Conservation (phyloP, 768 basidiomycete genomes). For the Naganishia onofrii region DNA sequence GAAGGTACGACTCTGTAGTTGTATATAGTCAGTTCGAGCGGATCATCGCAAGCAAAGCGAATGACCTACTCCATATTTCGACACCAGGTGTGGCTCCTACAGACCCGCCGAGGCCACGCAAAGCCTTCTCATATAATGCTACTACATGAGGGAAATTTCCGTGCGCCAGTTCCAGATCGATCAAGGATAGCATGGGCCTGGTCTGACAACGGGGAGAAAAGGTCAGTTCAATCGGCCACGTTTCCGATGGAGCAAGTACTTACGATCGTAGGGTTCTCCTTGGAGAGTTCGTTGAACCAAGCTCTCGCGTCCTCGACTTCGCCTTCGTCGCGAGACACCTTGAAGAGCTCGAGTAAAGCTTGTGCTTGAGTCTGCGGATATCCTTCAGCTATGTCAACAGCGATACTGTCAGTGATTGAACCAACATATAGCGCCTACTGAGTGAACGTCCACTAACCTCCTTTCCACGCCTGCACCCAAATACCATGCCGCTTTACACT, state of each 20-base stretch:
- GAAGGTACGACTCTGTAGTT: conserved; percentile 71
- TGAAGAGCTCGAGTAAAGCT: conserved; percentile 72
- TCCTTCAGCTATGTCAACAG: conserved; percentile 4
- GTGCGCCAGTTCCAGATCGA: conserved; percentile 54
- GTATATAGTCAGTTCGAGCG: conserved; percentile 1
- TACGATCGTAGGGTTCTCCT: conserved; percentile 88
- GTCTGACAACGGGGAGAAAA: conserved; percentile 30
- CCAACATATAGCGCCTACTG: background rate
- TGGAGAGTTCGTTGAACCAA: conserved; percentile 76
- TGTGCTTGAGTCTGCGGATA: conserved; percentile 41
- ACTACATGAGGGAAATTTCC: conserved; percentile 73
- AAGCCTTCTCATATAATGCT: conserved; percentile 80
- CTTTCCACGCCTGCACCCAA: conserved; percentile 39
- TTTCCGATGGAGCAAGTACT: conserved; percentile 52
- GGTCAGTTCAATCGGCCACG: background rate
- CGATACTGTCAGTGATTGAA: background rate
- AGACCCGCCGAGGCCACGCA: conserved; percentile 55
- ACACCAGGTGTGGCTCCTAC: conserved; percentile 73
- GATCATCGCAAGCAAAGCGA: background rate
- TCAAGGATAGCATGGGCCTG: conserved; percentile 58
- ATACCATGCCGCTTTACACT: conserved; percentile 42
- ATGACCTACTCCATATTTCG: conserved; percentile 66
- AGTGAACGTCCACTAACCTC: conserved; percentile 35
- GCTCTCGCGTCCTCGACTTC: conserved; percentile 76
- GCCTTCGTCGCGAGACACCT: conserved; percentile 69